Percentiles rank a stretch among this genome's conserved stretches.
These are phyloP conservation scores for Lipomyces yarrowii DNA, from an alignment of 1,139 yeast species.

Conservation along the genomic window DNA sequence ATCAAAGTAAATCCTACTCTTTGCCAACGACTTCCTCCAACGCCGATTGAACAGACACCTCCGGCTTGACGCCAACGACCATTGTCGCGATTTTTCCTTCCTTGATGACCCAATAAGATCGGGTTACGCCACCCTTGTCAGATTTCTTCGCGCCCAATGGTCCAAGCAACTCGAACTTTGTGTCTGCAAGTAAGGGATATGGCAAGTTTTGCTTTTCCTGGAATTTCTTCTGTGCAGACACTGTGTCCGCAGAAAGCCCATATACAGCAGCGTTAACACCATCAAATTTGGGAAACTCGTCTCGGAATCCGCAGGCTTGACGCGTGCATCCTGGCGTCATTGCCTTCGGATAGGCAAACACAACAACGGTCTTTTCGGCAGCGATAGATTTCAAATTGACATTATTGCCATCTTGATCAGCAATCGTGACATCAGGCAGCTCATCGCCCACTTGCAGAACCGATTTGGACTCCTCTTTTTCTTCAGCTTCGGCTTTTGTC, in stretches of 20 bases:
- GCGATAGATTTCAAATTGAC: slow-evolving; percentile 43
- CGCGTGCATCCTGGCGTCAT: slow-evolving; percentile 87
- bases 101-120: slow-evolving; percentile 88
- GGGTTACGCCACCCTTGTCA: slow-evolving; percentile 70
- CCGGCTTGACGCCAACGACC: slow-evolving; percentile 76
- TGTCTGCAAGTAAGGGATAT: slow-evolving; percentile 77
- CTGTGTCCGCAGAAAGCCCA: slow-evolving; percentile 65
- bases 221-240: slow-evolving; percentile 75
- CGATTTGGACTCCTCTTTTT: slow-evolving; percentile 7
- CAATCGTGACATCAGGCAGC: slow-evolving; percentile 63
- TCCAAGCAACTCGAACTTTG: slow-evolving; percentile 66
- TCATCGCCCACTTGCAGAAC: slow-evolving; percentile 61
- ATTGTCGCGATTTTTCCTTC: slow-evolving; percentile 72
- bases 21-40: slow-evolving; percentile 37
- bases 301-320: slow-evolving; percentile 89
- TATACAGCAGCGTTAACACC: slow-evolving; percentile 46
- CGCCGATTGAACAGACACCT: slow-evolving; percentile 67
- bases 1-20: background rate
- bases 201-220: slow-evolving; percentile 70
- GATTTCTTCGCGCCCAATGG: slow-evolving; percentile 80
- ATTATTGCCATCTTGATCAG: slow-evolving; percentile 67
- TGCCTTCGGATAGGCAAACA: slow-evolving; percentile 85
- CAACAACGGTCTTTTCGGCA: slow-evolving; percentile 41
- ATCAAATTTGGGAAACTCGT: slow-evolving; percentile 58
- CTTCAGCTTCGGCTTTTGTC: background rate